These are phyloP conservation scores for Paragyromitra xinjiangensis DNA, from an alignment of 495 filamentous ascomycete genomes.

Conservation along the genomic window DNA sequence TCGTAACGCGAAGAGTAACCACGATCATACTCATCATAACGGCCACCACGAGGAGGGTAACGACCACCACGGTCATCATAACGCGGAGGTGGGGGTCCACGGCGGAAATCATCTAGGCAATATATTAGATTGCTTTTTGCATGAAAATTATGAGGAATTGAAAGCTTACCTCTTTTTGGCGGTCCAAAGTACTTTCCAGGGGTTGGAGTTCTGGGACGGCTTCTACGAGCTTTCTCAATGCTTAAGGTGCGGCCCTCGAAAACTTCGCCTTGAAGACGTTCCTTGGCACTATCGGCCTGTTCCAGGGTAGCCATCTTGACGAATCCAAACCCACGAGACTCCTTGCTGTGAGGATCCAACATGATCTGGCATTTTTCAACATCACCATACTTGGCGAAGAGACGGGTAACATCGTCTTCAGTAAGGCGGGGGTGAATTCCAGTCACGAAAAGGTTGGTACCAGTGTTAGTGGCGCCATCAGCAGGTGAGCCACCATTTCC, in stretches of 20 bases:
- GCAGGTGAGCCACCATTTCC: slow-evolving; percentile 80
- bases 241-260: slow-evolving; percentile 95
- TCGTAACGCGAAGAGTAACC: slow-evolving; percentile 69
- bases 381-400: slow-evolving; percentile 98
- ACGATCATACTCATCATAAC: slow-evolving; percentile 67
- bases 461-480: slow-evolving; percentile 84
- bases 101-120: slow-evolving; percentile 67
- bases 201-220: slow-evolving; percentile 92
- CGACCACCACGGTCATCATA: slow-evolving; percentile 59
- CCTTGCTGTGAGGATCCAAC: slow-evolving; percentile 96
- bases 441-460: slow-evolving; percentile 98
- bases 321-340: slow-evolving; percentile 98
- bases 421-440: slow-evolving; percentile 95
- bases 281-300: slow-evolving; percentile 94
- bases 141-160: slow-evolving; percentile 20
- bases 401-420: slow-evolving; percentile 87
- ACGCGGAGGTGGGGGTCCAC: slow-evolving; percentile 63
- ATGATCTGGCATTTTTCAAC: slow-evolving; percentile 99
- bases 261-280: slow-evolving; percentile 91
- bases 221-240: slow-evolving; percentile 98
- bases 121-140: slow-evolving; percentile 51
- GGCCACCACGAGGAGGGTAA: slow-evolving; percentile 59
- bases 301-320: slow-evolving; percentile 97
- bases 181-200: slow-evolving; percentile 99
- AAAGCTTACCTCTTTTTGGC: slow-evolving; percentile 87